These are phyloP conservation scores for Berkeleyomyces basicola DNA, from an alignment of 2,329 filamentous ascomycete species.

Conservation along the genomic window DNA sequence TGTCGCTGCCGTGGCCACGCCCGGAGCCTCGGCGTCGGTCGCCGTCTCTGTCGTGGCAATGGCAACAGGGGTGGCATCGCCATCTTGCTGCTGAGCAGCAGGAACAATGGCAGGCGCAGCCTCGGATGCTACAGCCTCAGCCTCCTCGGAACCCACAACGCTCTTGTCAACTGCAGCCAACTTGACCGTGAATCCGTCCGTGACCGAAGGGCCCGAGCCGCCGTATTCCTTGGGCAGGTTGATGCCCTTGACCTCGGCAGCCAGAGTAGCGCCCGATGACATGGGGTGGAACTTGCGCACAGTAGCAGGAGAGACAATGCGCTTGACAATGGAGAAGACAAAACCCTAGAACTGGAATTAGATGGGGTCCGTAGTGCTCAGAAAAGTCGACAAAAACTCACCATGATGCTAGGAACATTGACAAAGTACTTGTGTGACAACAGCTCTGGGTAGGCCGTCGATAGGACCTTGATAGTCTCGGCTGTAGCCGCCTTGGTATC, in stretches of 20 bases:
- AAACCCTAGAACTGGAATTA: constrained; percentile 35
- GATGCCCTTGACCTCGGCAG: constrained; percentile 40
- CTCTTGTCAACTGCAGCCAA: constrained; percentile 16
- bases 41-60: not conserved
- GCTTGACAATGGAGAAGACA: constrained; percentile 59
- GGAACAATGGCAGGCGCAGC: not conserved
- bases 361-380: no score
- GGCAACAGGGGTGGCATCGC: not conserved
- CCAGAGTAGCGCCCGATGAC: constrained; percentile 53
- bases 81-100: not conserved
- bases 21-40: constrained; percentile 3
- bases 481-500: constrained; percentile 59
- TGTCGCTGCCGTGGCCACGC: constrained; percentile 8
- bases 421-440: constrained; percentile 81
- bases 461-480: constrained; percentile 68
- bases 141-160: constrained; percentile 4
- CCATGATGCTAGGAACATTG: constrained; percentile 79
- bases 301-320: constrained; percentile 57
- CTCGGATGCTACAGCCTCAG: constrained; percentile 10
- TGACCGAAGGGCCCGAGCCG: constrained; percentile 41
- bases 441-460: constrained; percentile 74
- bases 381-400: not conserved
- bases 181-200: constrained; percentile 22
- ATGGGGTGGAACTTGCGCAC: constrained; percentile 68
- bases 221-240: constrained; percentile 64